Conservation (phyloP, 2,329 filamentous ascomycete genomes). For the Ilyonectria destructans region DNA sequence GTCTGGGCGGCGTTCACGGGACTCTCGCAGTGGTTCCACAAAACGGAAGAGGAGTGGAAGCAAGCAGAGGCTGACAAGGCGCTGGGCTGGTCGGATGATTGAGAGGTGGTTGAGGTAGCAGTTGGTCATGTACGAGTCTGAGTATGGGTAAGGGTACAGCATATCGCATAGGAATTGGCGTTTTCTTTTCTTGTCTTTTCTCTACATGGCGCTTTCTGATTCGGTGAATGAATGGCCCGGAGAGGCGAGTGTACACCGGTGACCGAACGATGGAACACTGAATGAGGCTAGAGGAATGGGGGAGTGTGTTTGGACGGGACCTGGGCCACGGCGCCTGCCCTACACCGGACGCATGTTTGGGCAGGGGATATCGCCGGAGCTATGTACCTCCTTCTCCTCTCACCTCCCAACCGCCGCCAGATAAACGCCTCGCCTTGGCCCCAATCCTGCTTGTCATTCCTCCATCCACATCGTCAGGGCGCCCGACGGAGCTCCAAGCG, state of each 20-base stretch:
- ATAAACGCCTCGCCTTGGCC: background rate
- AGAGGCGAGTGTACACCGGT: background rate
- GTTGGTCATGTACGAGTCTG: background rate
- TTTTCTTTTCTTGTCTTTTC: background rate
- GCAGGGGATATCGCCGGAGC: too few species aligned
- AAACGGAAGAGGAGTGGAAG: constrained; percentile 63
- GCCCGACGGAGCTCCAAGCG: too few species aligned
- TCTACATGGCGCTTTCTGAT: background rate
- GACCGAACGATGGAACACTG: background rate
- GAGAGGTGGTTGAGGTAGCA: background rate
- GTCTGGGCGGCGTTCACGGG: constrained; percentile 62
- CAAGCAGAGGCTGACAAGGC: constrained; percentile 48
- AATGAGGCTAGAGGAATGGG: background rate
- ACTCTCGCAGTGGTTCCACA: constrained; percentile 58
- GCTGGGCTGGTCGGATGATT: constrained; percentile 16
- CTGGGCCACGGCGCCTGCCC: too few species aligned
- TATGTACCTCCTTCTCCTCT: too few species aligned
- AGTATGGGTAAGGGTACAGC: background rate
- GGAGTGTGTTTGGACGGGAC: too few species aligned
- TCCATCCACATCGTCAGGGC: background rate
- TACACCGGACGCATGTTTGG: too few species aligned
- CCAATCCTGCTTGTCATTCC: background rate
- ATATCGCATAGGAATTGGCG: background rate
- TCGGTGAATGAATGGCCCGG: background rate
- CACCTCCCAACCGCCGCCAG: background rate